These are phyloP conservation scores for Mucor piriformis DNA, from an alignment of 371 early-diverging fungal species.

Conservation along the genomic window DNA sequence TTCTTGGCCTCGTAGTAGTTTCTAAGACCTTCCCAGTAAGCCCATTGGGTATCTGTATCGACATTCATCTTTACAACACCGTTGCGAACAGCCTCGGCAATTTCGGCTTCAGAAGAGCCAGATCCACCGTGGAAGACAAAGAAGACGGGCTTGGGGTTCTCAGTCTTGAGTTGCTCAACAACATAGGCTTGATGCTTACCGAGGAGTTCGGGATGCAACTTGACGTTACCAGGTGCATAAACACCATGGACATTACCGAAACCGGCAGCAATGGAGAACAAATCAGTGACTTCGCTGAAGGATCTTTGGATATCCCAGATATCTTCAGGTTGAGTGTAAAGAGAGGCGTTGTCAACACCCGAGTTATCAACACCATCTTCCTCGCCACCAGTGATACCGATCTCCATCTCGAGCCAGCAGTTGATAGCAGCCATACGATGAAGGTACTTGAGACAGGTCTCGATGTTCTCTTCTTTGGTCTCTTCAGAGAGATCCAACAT, in stretches of 20 bases:
- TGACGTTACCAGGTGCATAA: conserved; percentile 92
- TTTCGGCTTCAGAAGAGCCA: conserved; percentile 82
- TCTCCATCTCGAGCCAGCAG: conserved; percentile 91
- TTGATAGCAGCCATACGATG: conserved; percentile 86
- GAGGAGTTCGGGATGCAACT: conserved; percentile 84
- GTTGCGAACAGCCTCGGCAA: conserved; percentile 75
- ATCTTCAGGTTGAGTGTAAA: conserved; percentile 93
- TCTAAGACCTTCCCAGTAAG: conserved; percentile 77
- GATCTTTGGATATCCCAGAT: conserved; percentile 88
- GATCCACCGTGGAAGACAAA: conserved; percentile 96
- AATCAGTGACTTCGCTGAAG: conserved; percentile 72
- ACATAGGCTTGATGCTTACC: conserved; percentile 87
- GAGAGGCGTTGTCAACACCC: conserved; percentile 79
- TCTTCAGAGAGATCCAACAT: conserved; percentile 94
- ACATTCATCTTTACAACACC: conserved; percentile 97
- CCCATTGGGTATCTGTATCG: conserved; percentile 82
- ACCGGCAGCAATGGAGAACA: conserved; percentile 92
- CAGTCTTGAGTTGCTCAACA: conserved; percentile 61
- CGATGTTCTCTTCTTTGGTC: conserved; percentile 88
- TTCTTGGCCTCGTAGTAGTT: conserved; percentile 73
- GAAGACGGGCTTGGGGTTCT: conserved; percentile 77
- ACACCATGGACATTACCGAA: conserved; percentile 92
- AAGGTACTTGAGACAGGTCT: conserved; percentile 83
- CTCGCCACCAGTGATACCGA: conserved; percentile 95
- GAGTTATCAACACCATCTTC: conserved; percentile 96